Conservation (phyloP, 352 stramenopile genomes). For the Globisporangium viniferum region DNA sequence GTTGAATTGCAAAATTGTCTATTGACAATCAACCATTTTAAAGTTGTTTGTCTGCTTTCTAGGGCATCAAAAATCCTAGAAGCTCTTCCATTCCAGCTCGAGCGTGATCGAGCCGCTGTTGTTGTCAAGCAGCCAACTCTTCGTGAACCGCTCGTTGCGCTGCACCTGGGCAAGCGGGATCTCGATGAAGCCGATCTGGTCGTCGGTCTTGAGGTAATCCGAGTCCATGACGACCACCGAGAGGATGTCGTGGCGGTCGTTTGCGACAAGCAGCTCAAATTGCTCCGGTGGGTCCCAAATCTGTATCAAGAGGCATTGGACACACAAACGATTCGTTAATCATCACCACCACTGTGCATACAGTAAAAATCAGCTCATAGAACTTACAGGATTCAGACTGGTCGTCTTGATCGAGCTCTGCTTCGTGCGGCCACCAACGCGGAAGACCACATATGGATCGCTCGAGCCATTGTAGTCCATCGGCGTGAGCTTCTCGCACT, state of each 20-base stretch:
- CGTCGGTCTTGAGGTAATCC: slow-evolving; percentile 42
- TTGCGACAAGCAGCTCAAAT: slow-evolving; percentile 38
- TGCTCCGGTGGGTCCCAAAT: slow-evolving; percentile 48
- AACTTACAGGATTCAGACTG: slow-evolving; percentile 37
- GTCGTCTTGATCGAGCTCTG: slow-evolving; percentile 38
- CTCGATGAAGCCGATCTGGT: slow-evolving; percentile 36
- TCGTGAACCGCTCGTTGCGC: slow-evolving; percentile 23
- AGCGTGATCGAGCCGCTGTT: slow-evolving; percentile 33
- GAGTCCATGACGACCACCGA: slow-evolving; percentile 44
- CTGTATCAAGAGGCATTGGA: slow-evolving; percentile 13
- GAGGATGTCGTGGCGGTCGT: slow-evolving; percentile 36
- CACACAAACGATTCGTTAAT: not conserved
- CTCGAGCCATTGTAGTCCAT: slow-evolving; percentile 45
- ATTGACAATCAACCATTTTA: not conserved
- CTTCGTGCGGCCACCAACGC: slow-evolving; percentile 31
- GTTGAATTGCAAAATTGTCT: slow-evolving; percentile 2
- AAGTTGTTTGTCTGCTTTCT: not conserved
- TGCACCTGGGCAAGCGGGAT: slow-evolving; percentile 41
- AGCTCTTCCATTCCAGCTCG: slow-evolving; percentile 43
- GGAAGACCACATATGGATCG: slow-evolving; percentile 46
- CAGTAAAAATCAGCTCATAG: not conserved
- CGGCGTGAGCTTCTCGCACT: slow-evolving; percentile 32
- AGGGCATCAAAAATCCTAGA: slow-evolving; percentile 11
- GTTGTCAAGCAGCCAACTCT: slow-evolving; percentile 39
- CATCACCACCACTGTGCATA: not conserved